A percentile compares a stretch with the other conserved stretches of the same genome.
Evolutionary conservation across 768 basidiomycete species (phyloP).

Genomic region (Pleurotus cornucopiae): DNA sequence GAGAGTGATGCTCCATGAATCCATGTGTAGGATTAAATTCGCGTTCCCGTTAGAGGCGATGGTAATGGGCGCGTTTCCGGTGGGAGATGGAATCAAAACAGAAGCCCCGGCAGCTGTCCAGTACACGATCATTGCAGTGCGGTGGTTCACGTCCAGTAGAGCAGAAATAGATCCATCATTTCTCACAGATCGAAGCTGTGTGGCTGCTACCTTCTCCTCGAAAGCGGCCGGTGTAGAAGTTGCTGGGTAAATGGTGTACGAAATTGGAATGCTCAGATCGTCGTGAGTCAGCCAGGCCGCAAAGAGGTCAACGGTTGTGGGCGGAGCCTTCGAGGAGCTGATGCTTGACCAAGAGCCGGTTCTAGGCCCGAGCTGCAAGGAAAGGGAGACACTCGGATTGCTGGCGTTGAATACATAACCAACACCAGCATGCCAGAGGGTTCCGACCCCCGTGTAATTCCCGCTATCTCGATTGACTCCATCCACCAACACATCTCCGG

Average conservation of each 20-base stretch:
- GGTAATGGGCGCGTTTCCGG: constrained; percentile 22
- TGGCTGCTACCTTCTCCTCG: constrained; percentile 16
- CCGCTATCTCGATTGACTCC: constrained; percentile 9
- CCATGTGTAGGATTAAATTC: constrained; percentile 27
- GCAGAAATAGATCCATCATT: constrained; percentile 35
- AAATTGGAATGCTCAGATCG: constrained; percentile 19
- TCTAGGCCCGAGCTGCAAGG: constrained; percentile 19
- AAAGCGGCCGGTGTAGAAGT: constrained; percentile 23
- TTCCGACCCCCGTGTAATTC: constrained; percentile 19
- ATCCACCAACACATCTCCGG: constrained; percentile 18
- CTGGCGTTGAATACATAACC: constrained; percentile 31
- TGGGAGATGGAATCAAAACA: constrained; percentile 23
- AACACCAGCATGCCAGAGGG: constrained; percentile 28
- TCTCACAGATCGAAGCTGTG: constrained; percentile 23
- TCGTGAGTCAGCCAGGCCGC: constrained; percentile 35
- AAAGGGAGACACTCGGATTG: constrained; percentile 17
- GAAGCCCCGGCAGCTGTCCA: constrained; percentile 37
- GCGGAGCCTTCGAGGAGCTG: constrained; percentile 23
- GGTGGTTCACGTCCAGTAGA: constrained; percentile 29
- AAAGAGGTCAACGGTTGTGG: constrained; percentile 28
- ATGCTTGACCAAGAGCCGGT: constrained; percentile 30
- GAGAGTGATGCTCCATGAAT: constrained; percentile 33
- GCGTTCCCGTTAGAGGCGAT: constrained; percentile 29
- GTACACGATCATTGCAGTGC: constrained; percentile 37
- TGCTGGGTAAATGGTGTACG: constrained; percentile 40